These are phyloP conservation scores for Ophiocordyceps camponoti-saundersi DNA, from an alignment of 2,329 filamentous ascomycete species.

Conservation along the genomic window DNA sequence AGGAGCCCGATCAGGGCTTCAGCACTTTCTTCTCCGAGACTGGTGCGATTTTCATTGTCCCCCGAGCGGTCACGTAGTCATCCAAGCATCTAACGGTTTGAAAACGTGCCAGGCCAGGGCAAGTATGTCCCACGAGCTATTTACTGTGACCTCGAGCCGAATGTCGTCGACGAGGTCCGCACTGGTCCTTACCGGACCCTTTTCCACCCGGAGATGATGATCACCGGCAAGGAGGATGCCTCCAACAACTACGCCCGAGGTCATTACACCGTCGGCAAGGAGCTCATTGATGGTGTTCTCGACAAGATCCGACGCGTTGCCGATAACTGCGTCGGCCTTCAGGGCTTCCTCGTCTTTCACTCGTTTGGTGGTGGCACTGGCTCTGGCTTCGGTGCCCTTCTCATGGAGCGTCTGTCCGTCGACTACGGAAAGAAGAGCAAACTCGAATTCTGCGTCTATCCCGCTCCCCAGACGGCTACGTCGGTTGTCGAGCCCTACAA, in stretches of 20 bases:
- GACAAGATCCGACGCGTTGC: slow-evolving; percentile 96
- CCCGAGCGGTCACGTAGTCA: not conserved
- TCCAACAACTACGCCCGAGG: slow-evolving; percentile 99
- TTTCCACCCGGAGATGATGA: slow-evolving; percentile 99
- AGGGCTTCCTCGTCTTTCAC: slow-evolving; percentile 99
- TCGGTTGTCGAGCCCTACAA: slow-evolving; percentile 99
- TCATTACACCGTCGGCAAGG: slow-evolving; percentile 99
- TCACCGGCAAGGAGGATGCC: slow-evolving; percentile 99
- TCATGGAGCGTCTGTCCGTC: slow-evolving; percentile 97
- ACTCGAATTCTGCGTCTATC: slow-evolving; percentile 99
- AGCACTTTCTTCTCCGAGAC: slow-evolving; percentile 99
- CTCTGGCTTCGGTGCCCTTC: slow-evolving; percentile 91
- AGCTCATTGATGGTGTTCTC: slow-evolving; percentile 93
- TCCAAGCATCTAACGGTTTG: not conserved
- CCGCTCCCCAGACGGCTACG: slow-evolving; percentile 89
- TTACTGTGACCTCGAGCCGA: slow-evolving; percentile 99
- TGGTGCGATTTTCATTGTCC: slow-evolving; percentile 37
- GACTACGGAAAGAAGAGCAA: slow-evolving; percentile 99
- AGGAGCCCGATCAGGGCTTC: slow-evolving; percentile 90
- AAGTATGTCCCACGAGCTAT: slow-evolving; percentile 99
- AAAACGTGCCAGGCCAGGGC: slow-evolving; percentile 55
- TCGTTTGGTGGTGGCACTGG: slow-evolving; percentile 98
- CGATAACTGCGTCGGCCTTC: slow-evolving; percentile 94
- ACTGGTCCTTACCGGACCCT: slow-evolving; percentile 90
- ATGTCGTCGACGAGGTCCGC: slow-evolving; percentile 97